A percentile compares a stretch with the other conserved stretches of the same genome.
phyloP scores from a whole-genome alignment of 2,329 filamentous ascomycete genomes.

The Arthrobotrys sinensis region DNA sequence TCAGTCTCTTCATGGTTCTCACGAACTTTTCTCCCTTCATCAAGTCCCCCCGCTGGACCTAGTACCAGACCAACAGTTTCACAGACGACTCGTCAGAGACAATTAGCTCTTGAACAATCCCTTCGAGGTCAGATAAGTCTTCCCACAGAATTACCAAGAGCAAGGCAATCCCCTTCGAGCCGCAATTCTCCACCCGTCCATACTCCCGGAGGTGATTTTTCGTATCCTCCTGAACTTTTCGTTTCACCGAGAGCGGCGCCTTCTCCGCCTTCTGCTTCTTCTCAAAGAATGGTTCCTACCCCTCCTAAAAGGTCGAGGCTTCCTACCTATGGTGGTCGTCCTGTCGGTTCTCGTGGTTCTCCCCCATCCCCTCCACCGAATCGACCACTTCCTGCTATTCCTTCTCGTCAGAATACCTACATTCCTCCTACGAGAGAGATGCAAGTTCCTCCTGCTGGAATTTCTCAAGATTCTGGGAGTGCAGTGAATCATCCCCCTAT shows the following conservation, averaged over 20 bases:
- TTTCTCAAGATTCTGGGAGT: not conserved
- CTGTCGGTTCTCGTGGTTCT: not conserved
- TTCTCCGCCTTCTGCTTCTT: not conserved
- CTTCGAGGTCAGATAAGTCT: conserved; percentile 2
- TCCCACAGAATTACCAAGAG: not conserved
- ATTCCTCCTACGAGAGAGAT: not conserved
- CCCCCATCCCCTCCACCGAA: not conserved
- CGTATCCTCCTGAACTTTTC: not conserved
- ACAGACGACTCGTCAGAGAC: conserved; percentile 1
- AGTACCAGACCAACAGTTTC: not conserved
- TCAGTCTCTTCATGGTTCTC: conserved; percentile 10
- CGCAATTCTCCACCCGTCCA: not conserved
- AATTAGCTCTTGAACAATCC: not conserved
- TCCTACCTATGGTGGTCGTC: not conserved
- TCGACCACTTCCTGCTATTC: not conserved
- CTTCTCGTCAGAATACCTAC: not conserved
- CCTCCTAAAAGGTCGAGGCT: not conserved
- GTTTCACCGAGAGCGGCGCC: not conserved
- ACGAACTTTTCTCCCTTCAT: conserved; percentile 4
- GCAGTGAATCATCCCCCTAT: not conserved
- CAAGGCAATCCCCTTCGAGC: conserved; percentile 3
- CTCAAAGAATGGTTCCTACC: not conserved
- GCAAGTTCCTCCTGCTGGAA: not conserved
- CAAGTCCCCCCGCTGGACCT: not conserved
- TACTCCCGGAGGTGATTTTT: not conserved